Evolutionary conservation across 2,329 filamentous ascomycete species (phyloP).

Genomic region (Exophiala oligosperma): DNA sequence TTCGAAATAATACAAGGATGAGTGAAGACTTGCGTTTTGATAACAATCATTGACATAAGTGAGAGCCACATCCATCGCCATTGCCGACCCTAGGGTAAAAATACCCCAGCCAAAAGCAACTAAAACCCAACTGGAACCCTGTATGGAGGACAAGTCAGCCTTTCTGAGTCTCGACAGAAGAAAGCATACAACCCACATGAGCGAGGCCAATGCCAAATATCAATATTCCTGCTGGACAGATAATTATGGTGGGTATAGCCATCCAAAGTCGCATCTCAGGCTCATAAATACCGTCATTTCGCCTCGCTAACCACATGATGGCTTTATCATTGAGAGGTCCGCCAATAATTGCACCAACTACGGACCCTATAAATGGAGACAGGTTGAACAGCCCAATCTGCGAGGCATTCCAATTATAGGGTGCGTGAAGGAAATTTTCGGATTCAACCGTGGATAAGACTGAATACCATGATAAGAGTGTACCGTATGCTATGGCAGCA

Average conservation of each 20-base stretch:
- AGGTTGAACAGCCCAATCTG: constrained; percentile 35
- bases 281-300: constrained; percentile 49
- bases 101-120: too few relatives aligned
- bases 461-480: constrained; percentile 35
- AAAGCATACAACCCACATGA: neutral
- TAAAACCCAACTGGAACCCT: too few relatives aligned
- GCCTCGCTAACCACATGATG: constrained; percentile 41
- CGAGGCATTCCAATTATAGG: constrained; percentile 34
- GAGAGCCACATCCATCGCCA: too few relatives aligned
- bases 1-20: too few relatives aligned
- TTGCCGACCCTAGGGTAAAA: too few relatives aligned
- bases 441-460: constrained; percentile 34
- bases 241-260: neutral
- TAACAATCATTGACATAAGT: too few relatives aligned
- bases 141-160: too few relatives aligned
- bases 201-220: neutral
- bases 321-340: constrained; percentile 41
- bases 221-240: neutral
- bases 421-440: constrained; percentile 32
- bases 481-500: constrained; percentile 41
- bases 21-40: too few relatives aligned
- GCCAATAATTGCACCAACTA: constrained; percentile 41
- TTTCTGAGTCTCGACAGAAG: too few relatives aligned
- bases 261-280: constrained; percentile 50
- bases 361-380: constrained; percentile 40